Base-by-base conservation (phyloP, 805 yeast genomes). In the Saturnispora quitensis region DNA sequence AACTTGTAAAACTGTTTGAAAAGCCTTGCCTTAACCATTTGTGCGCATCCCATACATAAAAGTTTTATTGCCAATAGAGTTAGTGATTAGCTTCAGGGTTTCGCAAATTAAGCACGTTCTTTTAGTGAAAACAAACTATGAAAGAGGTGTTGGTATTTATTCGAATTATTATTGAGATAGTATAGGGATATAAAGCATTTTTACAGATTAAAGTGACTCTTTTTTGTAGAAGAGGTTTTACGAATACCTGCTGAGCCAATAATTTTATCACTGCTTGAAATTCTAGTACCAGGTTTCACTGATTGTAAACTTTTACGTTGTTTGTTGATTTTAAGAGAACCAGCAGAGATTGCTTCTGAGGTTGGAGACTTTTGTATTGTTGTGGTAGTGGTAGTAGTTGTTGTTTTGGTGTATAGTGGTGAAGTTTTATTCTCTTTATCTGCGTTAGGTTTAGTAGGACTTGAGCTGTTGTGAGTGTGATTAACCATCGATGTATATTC, bases 321-420 rank as follows among this genome's bases (percentile, higher is more conserved):
- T 48, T 67, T 68, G 8, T 53, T 53, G 15, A 56, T 46, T 42
- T 56, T 56, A 5, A 56, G 43, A 22, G 38, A 20, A 62, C 60
- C 38, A 62, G 53, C 52, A 57, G 64, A 50, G 58, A 53, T 49
- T 9, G 24, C 15, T 31, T 50, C 51, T 18, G 52, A 31, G 5
- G 55, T 50, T n/a, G 56, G 65, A 8, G 65, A 62, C 12, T 67
- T 65, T 27, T 68, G 55, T 15, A 63, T 62, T 1, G 66, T 67
- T 2, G 80, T 75, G 4, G 75, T 74, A 1, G 78, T 75, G 6
- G 77, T 68, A 8, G 80, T 75, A 6, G 77, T 76, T 3, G 79
- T 74, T 2, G 78, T 75, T 13, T 71, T 75, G 15, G 73, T 73
- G 55, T 71, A 64, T 20, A 60, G 55, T 57, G 75, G 61, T 60